These are phyloP conservation scores for Hymenoscyphus scutula DNA, from an alignment of 2,329 filamentous ascomycete species.

Conservation along the genomic window DNA sequence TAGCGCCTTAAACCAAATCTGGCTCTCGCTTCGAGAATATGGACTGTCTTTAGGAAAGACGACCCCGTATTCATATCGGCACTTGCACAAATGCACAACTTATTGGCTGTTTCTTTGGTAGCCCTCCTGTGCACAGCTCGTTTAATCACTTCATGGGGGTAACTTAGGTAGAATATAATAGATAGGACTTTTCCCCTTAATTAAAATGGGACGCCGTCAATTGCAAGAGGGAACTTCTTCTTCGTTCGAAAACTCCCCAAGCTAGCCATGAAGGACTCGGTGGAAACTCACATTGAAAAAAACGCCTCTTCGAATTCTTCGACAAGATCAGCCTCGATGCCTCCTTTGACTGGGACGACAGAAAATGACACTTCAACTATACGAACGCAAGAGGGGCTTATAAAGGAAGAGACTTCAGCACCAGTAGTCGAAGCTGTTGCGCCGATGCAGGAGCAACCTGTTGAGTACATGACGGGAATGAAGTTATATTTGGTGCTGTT, in stretches of 20 bases:
- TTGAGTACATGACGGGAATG: constrained; percentile 15
- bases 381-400: neutral
- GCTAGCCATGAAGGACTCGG: neutral
- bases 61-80: neutral
- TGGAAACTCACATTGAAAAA: neutral
- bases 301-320: neutral
- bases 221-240: neutral
- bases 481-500: constrained; percentile 18
- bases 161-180: neutral
- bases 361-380: neutral
- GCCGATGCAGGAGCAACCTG: neutral
- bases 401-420: neutral
- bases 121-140: neutral
- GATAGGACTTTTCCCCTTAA: neutral
- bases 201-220: neutral
- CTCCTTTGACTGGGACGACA: neutral
- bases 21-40: neutral
- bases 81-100: neutral
- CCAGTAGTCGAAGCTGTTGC: neutral
- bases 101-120: neutral
- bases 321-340: neutral
- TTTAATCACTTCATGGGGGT: neutral
- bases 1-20: neutral
- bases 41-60: too few species aligned
- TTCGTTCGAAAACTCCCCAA: neutral